Base-by-base conservation (phyloP, 2,329 filamentous ascomycete genomes). In the Calonectria pseudoturangicola region DNA sequence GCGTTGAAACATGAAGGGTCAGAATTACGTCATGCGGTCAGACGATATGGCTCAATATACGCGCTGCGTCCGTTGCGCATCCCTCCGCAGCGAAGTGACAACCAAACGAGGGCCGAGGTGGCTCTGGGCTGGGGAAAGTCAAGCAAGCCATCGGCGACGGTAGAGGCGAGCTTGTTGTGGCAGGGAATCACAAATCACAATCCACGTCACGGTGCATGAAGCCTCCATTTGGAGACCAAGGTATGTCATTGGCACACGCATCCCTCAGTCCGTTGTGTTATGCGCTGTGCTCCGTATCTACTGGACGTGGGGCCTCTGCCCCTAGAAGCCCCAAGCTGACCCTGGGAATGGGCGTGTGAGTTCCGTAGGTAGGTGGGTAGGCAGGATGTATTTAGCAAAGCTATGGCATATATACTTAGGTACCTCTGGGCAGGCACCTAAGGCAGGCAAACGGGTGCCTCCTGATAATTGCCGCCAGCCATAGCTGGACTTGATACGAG, bases 161-260 rank as follows among this genome's bases (percentile, higher is more conserved):
- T 8, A 60, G 54, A 60, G 36, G 33, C 54, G 54, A 60, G 54
- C 54, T 60, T 39, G n/a, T 60, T 27, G 33, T 39, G 54, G 21
- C 33, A 60, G 25, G 54, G 54, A 27, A 39, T 25, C 54, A 60
- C 25, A 68, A 27, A 39, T 25, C 54, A 60, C 25, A 68, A 63
- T 70, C 77, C 74, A 78, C 74, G 77, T 77, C 75, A 76, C 64
- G 41, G 56, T 50, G 58, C 70, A 68, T 62, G 41, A 51, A 18
- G n/a, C 39, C 28, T 43, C 47, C 63, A 66, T 36, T 65, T 50
- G 15, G 28, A 18, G 13, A 28, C 41, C 48, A 56, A 9, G 33
- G 25, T 30, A 60, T 60, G 54, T 64, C 62, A 39, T 28, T 48
- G 30, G n/a, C 12, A 69, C 56, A 16, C 45, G 18, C 41, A 36